Evolutionary conservation across 2,329 filamentous ascomycete genomes (phyloP), one percentile per base, ranked within the genome.

Genomic region (Tolypocladium sp.): DNA sequence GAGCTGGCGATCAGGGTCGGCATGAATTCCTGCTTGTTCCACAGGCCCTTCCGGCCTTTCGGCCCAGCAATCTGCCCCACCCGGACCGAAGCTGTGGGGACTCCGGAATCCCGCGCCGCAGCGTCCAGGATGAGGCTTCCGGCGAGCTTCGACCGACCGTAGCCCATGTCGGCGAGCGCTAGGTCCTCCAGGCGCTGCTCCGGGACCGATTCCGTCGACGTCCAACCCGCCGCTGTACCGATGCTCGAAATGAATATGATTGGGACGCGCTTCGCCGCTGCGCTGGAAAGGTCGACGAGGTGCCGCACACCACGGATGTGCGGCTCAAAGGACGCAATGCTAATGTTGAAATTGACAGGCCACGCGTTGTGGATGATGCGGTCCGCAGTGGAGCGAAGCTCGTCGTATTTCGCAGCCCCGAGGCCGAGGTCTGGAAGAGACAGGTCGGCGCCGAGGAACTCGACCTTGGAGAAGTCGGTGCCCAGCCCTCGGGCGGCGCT

Each of bases 21-120:
- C 2, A 86, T 66, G 79, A 82, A 86, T 61, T 87, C 84, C 10
- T 80, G 74, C 27, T 69, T 71, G 61, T 82, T 84, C 84, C 84
- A 87, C 33, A 65, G 63, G 0, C 82, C 82, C 9, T 68, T 66
- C 20, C 71, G 67, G 25, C 63, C 65, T 30, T 68, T 66, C 0
- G 79, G 75, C 0, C 78, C 78, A 1, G 69, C 76, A 53, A 82
- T 75, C 65, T 82, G 80, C 0, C 78, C 79, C 0, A 80, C 74
- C 1, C 80, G 76, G 41, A 79, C 69, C 13, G 76, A 65, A 4
- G 72, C 73, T 0, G 71, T 68, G 1, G 73, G 72, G 3, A 82
- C 69, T 27, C 73, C 74, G 1, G 70, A 70, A 0, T 63, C 60
- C 25, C 65, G 63, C 0, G 68, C 66, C 0, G 74, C 73, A 8